These are phyloP conservation scores for Zygosaccharomyces kombuchaensis DNA, from an alignment of 805 yeast genomes.

Conservation along the genomic window DNA sequence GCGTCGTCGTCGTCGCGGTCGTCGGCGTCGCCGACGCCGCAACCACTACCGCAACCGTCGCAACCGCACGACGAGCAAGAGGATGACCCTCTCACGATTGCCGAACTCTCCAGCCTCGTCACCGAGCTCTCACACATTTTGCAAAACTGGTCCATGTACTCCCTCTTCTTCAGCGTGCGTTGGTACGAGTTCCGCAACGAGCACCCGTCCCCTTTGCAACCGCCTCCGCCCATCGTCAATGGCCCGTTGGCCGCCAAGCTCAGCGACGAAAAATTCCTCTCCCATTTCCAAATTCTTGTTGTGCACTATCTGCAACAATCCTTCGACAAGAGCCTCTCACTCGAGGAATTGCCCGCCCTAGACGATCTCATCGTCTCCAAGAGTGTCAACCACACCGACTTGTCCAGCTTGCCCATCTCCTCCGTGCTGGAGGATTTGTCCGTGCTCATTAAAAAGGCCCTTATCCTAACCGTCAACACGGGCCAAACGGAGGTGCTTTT, in stretches of 20 bases:
- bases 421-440: constrained; percentile 85
- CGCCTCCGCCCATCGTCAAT: constrained; percentile 26
- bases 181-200: constrained; percentile 47
- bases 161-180: constrained; percentile 63
- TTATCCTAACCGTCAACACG: constrained; percentile 63
- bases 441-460: constrained; percentile 62
- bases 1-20: no score
- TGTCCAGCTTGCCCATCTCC: constrained; percentile 53
- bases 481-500: constrained; percentile 46
- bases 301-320: constrained; percentile 71
- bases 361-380: constrained; percentile 31
- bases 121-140: constrained; percentile 72
- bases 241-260: constrained; percentile 29
- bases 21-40: no score
- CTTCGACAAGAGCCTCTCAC: constrained; percentile 70
- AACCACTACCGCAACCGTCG: constrained; percentile 9
- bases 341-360: constrained; percentile 72
- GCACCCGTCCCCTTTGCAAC: constrained; percentile 6
- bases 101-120: constrained; percentile 35
- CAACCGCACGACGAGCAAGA: constrained; percentile 21
- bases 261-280: constrained; percentile 44
- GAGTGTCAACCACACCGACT: constrained; percentile 23
- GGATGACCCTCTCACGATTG: constrained; percentile 5
- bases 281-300: constrained; percentile 56
- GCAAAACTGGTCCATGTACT: constrained; percentile 80